Conservation (phyloP, 2,329 filamentous ascomycete genomes). For the Apiospora sp. region DNA sequence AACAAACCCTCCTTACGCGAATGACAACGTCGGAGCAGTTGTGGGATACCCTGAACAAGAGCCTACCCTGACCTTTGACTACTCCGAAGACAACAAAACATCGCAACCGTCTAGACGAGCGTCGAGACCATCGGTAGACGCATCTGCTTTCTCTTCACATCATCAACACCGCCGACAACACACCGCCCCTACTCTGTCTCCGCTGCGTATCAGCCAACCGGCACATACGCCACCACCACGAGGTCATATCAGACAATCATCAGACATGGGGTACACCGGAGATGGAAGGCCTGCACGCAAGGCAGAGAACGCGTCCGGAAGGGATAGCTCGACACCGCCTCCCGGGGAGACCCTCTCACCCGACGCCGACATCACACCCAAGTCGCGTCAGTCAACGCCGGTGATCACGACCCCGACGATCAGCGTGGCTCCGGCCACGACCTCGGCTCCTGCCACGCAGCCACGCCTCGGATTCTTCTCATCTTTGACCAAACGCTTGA, state of each 20-base stretch:
- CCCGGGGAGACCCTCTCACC: constrained; percentile 38
- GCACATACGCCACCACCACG: constrained; percentile 24
- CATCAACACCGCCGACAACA: constrained; percentile 39
- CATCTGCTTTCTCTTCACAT: constrained; percentile 26
- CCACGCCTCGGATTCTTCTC: constrained; percentile 57
- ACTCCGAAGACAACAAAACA: constrained; percentile 31
- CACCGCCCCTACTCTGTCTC: constrained; percentile 27
- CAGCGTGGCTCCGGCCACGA: constrained; percentile 33
- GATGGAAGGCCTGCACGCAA: constrained; percentile 45
- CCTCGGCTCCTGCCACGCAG: constrained; percentile 34
- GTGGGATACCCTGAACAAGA: constrained; percentile 27
- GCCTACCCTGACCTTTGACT: constrained; percentile 36
- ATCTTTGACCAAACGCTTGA: constrained; percentile 51
- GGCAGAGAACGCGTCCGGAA: constrained; percentile 38
- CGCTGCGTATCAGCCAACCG: constrained; percentile 26
- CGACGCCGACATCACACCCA: constrained; percentile 46
- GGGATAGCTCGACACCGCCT: constrained; percentile 39
- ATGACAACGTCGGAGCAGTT: constrained; percentile 28
- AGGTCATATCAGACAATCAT: constrained; percentile 31
- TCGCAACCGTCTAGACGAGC: constrained; percentile 25
- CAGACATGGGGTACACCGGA: constrained; percentile 53
- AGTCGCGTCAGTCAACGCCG: constrained; percentile 39
- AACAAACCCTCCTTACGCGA: constrained; percentile 18
- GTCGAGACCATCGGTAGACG: constrained; percentile 25
- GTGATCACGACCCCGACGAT: constrained; percentile 47